Evolutionary conservation across 2,329 filamentous ascomycete genomes (phyloP).

Genomic region (Ceratocystis harringtonii): DNA sequence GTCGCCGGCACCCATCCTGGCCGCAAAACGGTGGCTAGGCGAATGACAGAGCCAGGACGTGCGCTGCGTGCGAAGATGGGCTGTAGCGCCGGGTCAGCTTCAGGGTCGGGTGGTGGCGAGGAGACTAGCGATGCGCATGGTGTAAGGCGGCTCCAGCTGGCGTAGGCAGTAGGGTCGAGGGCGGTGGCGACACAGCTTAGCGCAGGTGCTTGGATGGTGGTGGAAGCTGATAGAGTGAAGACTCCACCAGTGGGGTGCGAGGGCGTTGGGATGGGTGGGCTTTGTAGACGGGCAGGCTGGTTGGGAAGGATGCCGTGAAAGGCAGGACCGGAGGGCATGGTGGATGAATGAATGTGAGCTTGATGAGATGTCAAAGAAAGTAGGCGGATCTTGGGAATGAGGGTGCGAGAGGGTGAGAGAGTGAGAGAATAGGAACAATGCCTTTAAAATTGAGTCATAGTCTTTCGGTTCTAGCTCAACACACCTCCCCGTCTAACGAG

Average conservation of each 20-base stretch:
- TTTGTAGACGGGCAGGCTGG: not conserved
- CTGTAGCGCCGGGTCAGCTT: not conserved
- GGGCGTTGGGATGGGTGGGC: slow-evolving; percentile 1
- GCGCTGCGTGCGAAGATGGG: not conserved
- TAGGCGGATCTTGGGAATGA: not conserved
- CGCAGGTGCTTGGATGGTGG: not conserved
- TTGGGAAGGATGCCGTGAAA: not conserved
- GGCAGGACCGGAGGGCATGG: not conserved
- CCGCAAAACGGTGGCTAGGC: not conserved
- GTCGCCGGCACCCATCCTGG: not conserved
- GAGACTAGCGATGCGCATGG: not conserved
- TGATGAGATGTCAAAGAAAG: not conserved
- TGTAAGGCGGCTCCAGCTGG: slow-evolving; percentile 8
- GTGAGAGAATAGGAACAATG: not conserved
- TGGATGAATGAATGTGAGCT: not conserved
- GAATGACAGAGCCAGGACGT: not conserved
- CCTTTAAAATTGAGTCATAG: not conserved
- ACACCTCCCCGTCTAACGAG: not conserved
- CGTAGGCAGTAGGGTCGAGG: not conserved
- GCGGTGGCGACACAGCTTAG: not conserved
- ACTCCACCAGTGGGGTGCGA: not conserved
- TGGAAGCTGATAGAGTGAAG: slow-evolving; percentile 2
- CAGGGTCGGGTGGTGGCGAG: not conserved
- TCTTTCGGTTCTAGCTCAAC: not conserved
- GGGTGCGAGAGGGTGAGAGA: not conserved